phyloP scores from a whole-genome alignment of 768 basidiomycete species.

The Mycena rebaudengoi region DNA sequence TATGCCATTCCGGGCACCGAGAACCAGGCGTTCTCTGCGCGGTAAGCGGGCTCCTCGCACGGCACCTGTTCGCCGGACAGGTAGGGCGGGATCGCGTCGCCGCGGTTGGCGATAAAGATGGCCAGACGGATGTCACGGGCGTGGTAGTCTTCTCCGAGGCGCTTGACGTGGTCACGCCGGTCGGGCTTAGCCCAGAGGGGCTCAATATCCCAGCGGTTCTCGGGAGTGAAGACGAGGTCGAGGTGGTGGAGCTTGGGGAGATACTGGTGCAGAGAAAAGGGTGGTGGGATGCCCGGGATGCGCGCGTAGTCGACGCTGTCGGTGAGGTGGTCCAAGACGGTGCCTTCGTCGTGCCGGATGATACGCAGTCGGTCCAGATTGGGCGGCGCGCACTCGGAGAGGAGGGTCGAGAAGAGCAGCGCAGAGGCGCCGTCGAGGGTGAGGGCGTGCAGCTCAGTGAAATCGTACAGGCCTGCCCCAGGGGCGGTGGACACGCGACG shows the following conservation, averaged over 20 bases:
- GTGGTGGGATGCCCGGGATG: constrained; percentile 2
- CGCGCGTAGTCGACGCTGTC: not conserved
- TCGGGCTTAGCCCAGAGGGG: not conserved
- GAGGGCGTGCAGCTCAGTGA: not conserved
- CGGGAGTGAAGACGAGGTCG: not conserved
- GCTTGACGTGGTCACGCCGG: not conserved
- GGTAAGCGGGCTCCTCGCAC: not conserved
- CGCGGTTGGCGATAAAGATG: constrained; percentile 1
- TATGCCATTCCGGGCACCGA: not conserved
- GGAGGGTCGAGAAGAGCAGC: constrained; percentile 1
- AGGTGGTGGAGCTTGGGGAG: constrained; percentile 5
- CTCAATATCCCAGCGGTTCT: not conserved
- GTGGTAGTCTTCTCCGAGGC: not conserved
- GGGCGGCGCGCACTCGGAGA: not conserved
- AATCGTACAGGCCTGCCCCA: not conserved
- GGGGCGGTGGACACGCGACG: constrained; percentile 1
- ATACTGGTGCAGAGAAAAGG: not conserved
- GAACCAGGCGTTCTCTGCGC: not conserved
- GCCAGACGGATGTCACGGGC: not conserved
- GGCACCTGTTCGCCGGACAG: constrained; percentile 3
- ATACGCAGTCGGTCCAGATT: not conserved
- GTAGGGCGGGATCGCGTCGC: not conserved
- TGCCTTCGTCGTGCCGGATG: not conserved
- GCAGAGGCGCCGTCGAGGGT: constrained; percentile 5
- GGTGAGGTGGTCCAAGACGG: not conserved